Evolutionary conservation across 176 grass and related monocot species (phyloP).

Genomic region (Chrysopogon serrulatus): DNA sequence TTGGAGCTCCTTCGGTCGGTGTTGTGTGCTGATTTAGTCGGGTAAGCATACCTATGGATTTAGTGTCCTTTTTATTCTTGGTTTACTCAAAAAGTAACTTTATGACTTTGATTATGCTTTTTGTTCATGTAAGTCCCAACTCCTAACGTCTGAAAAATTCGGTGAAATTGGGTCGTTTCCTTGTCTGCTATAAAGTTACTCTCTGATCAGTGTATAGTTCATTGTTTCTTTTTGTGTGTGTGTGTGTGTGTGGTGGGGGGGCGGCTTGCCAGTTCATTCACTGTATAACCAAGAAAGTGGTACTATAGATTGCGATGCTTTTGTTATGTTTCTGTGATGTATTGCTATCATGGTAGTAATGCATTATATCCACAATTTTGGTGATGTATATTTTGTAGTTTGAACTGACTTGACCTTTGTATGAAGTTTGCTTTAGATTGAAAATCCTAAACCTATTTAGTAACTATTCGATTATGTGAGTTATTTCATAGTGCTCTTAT

Average conservation of each 20-base stretch:
- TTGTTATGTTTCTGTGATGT: background rate
- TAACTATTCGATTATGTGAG: background rate
- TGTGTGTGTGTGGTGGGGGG: too few species aligned
- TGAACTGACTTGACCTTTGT: background rate
- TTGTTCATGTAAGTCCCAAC: background rate
- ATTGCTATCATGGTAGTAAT: conserved; percentile 2
- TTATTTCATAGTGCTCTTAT: background rate
- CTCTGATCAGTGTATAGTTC: background rate
- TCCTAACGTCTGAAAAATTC: background rate
- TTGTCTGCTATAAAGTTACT: conserved; percentile 7
- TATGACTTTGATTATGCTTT: conserved; percentile 14
- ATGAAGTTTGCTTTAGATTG: background rate
- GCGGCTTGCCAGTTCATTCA: background rate
- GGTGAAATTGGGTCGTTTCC: conserved; percentile 4
- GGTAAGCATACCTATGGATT: conserved; percentile 51
- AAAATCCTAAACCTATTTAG: background rate
- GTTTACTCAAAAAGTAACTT: conserved; percentile 10
- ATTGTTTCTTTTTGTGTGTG: background rate
- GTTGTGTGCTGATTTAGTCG: conserved; percentile 95
- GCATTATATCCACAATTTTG: background rate
- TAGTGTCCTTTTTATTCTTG: background rate
- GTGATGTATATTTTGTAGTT: background rate
- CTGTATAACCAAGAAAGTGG: background rate
- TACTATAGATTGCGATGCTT: background rate
- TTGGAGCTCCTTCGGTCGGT: conserved; percentile 92